A percentile compares a stretch with the other conserved stretches of the same genome.
Conservation (phyloP, 2,329 filamentous ascomycete species). For the Exophiala spinifera region DNA sequence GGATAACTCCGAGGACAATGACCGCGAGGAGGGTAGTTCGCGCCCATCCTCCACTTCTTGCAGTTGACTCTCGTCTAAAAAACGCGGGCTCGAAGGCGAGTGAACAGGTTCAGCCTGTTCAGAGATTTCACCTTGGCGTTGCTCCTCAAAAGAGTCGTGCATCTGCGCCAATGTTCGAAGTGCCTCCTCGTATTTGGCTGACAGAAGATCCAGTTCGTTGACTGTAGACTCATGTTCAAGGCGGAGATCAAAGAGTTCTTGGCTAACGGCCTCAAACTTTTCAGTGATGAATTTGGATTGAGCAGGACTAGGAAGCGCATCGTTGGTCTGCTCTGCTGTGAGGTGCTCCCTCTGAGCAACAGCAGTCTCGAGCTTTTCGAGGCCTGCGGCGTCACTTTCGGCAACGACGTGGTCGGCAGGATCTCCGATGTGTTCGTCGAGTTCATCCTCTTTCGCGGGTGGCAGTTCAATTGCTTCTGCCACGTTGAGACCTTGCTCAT, state of each 20-base stretch:
- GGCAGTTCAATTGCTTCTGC: slow-evolving; percentile 43
- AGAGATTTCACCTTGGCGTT: slow-evolving; percentile 52
- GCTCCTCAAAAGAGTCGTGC: slow-evolving; percentile 80
- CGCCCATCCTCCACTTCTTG: slow-evolving; percentile 66
- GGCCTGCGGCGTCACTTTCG: slow-evolving; percentile 34
- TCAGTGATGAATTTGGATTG: slow-evolving; percentile 85
- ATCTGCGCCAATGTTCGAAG: slow-evolving; percentile 77
- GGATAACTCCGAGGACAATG: slow-evolving; percentile 89
- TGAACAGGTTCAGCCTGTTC: slow-evolving; percentile 45
- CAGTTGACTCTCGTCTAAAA: slow-evolving; percentile 70
- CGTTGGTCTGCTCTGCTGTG: slow-evolving; percentile 50
- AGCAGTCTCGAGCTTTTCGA: slow-evolving; percentile 37
- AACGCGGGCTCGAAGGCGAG: slow-evolving; percentile 65
- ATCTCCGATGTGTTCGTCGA: slow-evolving; percentile 22
- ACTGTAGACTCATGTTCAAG: slow-evolving; percentile 85
- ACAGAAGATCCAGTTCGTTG: slow-evolving; percentile 75
- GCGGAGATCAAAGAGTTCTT: slow-evolving; percentile 85
- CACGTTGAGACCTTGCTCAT: slow-evolving; percentile 43
- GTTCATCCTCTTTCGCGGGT: slow-evolving; percentile 31
- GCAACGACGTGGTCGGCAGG: slow-evolving; percentile 17
- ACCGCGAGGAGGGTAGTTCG: slow-evolving; percentile 77
- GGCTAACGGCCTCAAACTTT: slow-evolving; percentile 85
- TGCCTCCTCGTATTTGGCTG: slow-evolving; percentile 87
- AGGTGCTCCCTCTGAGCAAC: slow-evolving; percentile 26
- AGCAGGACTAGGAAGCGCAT: slow-evolving; percentile 63